Evolutionary conservation across 139 green algal species (phyloP).

Genomic region (Mesotaenium endlicherianum): DNA sequence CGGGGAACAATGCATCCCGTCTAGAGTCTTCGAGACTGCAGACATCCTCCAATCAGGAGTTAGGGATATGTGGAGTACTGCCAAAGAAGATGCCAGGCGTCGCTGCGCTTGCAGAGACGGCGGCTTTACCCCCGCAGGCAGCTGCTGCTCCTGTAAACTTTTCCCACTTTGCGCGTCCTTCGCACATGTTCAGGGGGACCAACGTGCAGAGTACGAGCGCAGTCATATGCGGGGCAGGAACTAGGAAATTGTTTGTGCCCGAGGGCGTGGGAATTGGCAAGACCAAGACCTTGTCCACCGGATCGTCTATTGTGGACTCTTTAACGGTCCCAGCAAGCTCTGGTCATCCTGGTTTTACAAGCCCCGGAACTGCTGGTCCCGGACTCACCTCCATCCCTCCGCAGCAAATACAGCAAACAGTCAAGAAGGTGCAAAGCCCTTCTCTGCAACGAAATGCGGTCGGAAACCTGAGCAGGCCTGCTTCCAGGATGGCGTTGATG

Average conservation of each 20-base stretch:
- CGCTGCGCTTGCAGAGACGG: background rate
- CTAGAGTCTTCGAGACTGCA: background rate
- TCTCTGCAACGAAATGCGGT: no score
- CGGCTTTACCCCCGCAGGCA: background rate
- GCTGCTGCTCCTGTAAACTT: conserved; percentile 3
- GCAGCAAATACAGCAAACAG: no score
- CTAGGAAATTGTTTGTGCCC: background rate
- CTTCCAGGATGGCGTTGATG: no score
- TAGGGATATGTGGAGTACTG: background rate
- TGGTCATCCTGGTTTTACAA: background rate
- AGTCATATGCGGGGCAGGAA: background rate
- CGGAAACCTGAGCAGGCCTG: no score
- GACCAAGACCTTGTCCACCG: background rate
- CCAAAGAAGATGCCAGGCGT: background rate
- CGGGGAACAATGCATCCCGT: no score
- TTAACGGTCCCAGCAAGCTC: background rate
- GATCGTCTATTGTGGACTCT: conserved; percentile 13
- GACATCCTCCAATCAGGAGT: background rate
- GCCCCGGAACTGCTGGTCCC: no score
- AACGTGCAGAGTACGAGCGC: background rate
- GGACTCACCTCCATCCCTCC: no score
- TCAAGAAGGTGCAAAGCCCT: no score
- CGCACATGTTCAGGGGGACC: background rate
- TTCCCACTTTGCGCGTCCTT: conserved; percentile 13
- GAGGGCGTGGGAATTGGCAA: background rate